These are phyloP conservation scores for Fraxinus greggii DNA, from an alignment of 305 asterid species.

Conservation along the genomic window DNA sequence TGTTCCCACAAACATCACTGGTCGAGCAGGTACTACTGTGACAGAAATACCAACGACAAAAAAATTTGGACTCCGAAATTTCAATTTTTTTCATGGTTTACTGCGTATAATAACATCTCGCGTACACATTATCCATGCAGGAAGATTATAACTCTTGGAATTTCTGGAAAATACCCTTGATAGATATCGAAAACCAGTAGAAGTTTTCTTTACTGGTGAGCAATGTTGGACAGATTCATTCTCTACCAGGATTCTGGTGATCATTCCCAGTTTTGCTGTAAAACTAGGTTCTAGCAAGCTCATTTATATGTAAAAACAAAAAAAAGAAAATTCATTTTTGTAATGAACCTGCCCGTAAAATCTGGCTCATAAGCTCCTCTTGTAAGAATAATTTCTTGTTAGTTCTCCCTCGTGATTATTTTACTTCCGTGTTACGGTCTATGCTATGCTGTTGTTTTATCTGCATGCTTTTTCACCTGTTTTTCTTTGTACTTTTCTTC, in stretches of 20 bases:
- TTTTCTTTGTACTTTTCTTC: neutral
- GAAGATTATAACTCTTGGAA: slow-evolving; percentile 91
- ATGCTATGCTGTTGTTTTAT: neutral
- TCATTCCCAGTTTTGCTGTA: neutral
- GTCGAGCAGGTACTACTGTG: slow-evolving; percentile 74
- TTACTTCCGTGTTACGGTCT: neutral
- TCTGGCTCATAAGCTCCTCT: neutral
- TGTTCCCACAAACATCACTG: slow-evolving; percentile 94
- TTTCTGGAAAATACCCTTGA: slow-evolving; percentile 80
- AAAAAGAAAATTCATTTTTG: neutral
- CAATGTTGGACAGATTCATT: neutral
- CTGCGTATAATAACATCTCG: neutral
- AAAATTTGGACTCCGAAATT: neutral
- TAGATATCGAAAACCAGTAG: slow-evolving; percentile 54
- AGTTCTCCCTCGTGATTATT: neutral
- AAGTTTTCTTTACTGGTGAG: neutral
- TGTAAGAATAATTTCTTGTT: neutral
- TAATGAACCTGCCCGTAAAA: neutral
- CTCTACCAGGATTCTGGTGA: neutral
- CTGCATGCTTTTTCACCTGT: neutral
- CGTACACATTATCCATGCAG: slow-evolving; percentile 37
- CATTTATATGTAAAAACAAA: neutral
- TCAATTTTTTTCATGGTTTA: neutral
- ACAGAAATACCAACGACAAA: neutral
- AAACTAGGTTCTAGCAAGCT: neutral